These are phyloP conservation scores for Suhomyces canberraensis DNA, from an alignment of 805 yeast species.

Conservation along the genomic window DNA sequence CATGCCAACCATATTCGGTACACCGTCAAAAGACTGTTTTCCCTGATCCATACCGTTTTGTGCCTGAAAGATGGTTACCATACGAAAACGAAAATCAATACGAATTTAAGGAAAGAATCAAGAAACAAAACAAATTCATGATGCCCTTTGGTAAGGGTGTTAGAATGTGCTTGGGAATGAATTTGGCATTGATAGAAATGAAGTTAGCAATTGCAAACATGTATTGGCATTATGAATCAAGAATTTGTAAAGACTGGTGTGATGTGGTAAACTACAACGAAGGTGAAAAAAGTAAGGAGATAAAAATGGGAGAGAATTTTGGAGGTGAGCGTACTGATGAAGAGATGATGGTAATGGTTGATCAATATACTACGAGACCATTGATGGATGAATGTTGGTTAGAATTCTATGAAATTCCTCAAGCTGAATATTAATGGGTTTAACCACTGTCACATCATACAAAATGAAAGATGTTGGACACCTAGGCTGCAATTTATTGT, in stretches of 20 bases:
- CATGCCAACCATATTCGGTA: conserved; percentile 64
- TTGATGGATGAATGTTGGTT: conserved; percentile 52
- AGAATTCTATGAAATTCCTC: conserved; percentile 37
- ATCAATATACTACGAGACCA: conserved; percentile 53
- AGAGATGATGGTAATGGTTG: conserved; percentile 55
- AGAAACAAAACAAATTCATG: conserved; percentile 49
- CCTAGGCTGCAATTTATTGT: too few relatives aligned
- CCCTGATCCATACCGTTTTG: conserved; percentile 48
- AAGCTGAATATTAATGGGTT: too few relatives aligned
- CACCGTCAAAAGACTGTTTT: conserved; percentile 53
- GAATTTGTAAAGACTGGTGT: conserved; percentile 46
- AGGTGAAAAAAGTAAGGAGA: conserved; percentile 10
- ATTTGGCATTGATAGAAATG: conserved; percentile 64
- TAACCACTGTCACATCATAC: too few relatives aligned
- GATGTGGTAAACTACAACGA: conserved; percentile 14
- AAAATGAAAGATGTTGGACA: too few relatives aligned
- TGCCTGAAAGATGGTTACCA: conserved; percentile 64
- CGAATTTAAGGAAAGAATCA: conserved; percentile 35
- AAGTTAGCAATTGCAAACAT: conserved; percentile 53
- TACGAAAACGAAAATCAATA: conserved; percentile 28
- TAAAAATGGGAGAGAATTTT: conserved; percentile 9
- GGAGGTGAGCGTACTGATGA: conserved; percentile 34
- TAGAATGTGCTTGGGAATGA: conserved; percentile 72
- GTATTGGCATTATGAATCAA: conserved; percentile 46
- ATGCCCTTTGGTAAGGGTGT: conserved; percentile 73